Evolutionary conservation across 202 grass and related monocot species (phyloP).

Genomic region (Carex arenaria): DNA sequence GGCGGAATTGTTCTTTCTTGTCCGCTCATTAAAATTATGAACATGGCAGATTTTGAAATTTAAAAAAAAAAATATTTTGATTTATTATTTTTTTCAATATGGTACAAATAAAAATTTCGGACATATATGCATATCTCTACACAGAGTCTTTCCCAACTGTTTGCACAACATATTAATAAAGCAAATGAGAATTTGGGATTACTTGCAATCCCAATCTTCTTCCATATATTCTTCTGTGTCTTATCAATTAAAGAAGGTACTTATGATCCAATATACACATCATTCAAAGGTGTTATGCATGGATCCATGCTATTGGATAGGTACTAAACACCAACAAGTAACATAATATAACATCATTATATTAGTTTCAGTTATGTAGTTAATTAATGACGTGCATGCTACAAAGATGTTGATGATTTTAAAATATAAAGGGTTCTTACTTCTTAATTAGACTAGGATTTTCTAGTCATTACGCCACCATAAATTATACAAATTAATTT

Average conservation of each 20-base stretch:
- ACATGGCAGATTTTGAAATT: too few relatives aligned
- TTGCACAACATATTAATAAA: too few relatives aligned
- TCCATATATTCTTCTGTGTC: too few relatives aligned
- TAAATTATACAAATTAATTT: neutral
- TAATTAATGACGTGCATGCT: neutral
- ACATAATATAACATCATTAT: neutral
- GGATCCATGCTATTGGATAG: neutral
- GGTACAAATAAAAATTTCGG: too few relatives aligned
- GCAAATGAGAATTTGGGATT: too few relatives aligned
- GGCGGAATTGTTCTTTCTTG: too few relatives aligned
- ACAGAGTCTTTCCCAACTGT: too few relatives aligned
- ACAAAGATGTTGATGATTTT: neutral
- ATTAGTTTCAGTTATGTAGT: slow-evolving; percentile 15
- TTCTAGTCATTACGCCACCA: neutral
- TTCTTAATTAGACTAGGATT: neutral
- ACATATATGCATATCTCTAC: too few relatives aligned
- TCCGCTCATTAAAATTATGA: too few relatives aligned
- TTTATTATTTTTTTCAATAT: too few relatives aligned
- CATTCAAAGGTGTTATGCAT: neutral
- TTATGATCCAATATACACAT: neutral
- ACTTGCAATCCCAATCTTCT: too few relatives aligned
- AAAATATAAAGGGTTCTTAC: neutral
- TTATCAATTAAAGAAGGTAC: neutral
- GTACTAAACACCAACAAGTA: slow-evolving; percentile 5
- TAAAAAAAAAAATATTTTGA: too few relatives aligned